Base-by-base conservation (phyloP, 2,329 filamentous ascomycete genomes). In the Cercospora beticola region DNA sequence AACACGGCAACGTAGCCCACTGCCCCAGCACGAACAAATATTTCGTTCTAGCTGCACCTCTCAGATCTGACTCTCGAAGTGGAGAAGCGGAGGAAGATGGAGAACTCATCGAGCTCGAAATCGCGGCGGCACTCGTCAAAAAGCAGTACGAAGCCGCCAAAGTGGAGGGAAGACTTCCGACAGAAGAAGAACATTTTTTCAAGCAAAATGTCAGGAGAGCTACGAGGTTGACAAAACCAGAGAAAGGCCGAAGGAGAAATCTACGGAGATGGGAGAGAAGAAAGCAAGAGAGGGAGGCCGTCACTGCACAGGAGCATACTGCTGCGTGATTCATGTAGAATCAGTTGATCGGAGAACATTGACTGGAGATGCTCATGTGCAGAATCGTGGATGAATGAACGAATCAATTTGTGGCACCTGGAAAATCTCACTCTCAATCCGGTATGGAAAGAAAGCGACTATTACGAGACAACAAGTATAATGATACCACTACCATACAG, bases 401-500 rank as follows among this genome's bases (percentile, higher is more conserved):
- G 5, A 16, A 36, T 36, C 33, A 6, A 16, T 14, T 36, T 36
- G 33, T 36, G 33, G 33, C 33, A 31, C 30, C 30, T 31, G 30
- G 9, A 31, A 33, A 33, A 33, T 14, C 31, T 33, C 31, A 14
- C 31, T 33, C 10, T 33, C 10, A 14, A 14, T 14, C 31, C 12
- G 4, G 12, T 33, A 33, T 36, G 12, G 33, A 36, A 16, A 2
- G 14, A 16, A 36, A 36, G 33, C 33, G 12, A 36, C 4, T 6
- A 36, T 16, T 36, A 21, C 9, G 49, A 23, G 49, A 57, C 26
- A 7, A n/a, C 62, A 64, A 58, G 12, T n/a, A 23, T 40, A 23
- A 14, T 8, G 56, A 36, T 64, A 30, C 28, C 43, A 33, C 46
- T 43, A 43, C 18, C 49, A 65, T 65, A 65, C 52, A 59, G 10